phyloP scores from a whole-genome alignment of 1,139 yeast genomes.

The Fermentozyma sake region DNA sequence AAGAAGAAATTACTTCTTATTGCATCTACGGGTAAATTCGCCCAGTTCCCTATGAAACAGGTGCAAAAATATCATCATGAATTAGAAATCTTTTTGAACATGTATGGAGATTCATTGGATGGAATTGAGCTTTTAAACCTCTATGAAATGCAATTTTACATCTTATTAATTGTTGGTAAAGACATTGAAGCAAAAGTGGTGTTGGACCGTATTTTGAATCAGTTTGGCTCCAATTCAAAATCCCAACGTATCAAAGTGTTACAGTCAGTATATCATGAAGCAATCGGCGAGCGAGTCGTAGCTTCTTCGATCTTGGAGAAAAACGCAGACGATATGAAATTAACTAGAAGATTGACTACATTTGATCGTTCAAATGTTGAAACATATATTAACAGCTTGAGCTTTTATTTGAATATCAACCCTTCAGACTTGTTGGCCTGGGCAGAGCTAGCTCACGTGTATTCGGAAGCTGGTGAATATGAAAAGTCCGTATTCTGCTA shows the following conservation, averaged over 20 bases:
- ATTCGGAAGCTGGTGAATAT: constrained; percentile 56
- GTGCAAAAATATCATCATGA: constrained; percentile 16
- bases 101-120: constrained; percentile 25
- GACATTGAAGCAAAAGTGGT: constrained; percentile 69
- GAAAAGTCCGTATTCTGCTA: constrained; percentile 63
- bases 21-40: constrained; percentile 16
- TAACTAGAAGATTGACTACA: constrained; percentile 34
- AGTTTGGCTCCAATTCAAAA: constrained; percentile 45
- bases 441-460: constrained; percentile 69
- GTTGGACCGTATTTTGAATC: constrained; percentile 61
- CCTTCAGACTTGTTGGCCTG: constrained; percentile 77
- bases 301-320: constrained; percentile 36
- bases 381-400: constrained; percentile 46
- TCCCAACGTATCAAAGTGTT: constrained; percentile 58
- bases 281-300: constrained; percentile 37
- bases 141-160: constrained; percentile 68
- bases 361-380: constrained; percentile 25
- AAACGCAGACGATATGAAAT: constrained; percentile 32
- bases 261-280: constrained; percentile 54
- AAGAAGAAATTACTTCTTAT: constrained; percentile 15
- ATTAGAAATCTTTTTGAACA: constrained; percentile 22
- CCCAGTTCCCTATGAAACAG: constrained; percentile 13
- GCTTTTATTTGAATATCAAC: constrained; percentile 45
- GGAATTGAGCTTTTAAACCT: constrained; percentile 54
- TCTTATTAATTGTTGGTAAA: constrained; percentile 57